phyloP scores from a whole-genome alignment of 1,284 basidiomycete species.

The Ceratobasidium sp. region DNA sequence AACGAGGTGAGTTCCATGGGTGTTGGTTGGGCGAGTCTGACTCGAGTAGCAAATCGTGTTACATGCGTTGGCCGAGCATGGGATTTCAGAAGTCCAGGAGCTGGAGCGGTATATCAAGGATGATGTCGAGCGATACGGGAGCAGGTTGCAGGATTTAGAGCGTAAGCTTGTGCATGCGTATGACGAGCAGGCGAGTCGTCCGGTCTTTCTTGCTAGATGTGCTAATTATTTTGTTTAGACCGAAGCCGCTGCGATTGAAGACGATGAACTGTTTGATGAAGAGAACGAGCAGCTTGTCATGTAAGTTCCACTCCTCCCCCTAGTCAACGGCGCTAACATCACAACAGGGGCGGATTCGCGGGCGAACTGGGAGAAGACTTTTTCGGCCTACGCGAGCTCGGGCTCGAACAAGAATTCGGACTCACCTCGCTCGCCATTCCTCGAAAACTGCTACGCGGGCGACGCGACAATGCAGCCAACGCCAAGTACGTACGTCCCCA shows the following conservation, averaged over 20 bases:
- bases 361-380: slow-evolving; percentile 92
- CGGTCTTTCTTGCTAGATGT: not conserved
- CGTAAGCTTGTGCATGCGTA: slow-evolving; percentile 85
- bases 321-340: slow-evolving; percentile 12
- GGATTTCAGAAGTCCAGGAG: slow-evolving; percentile 73
- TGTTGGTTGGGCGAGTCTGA: slow-evolving; percentile 1
- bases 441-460: slow-evolving; percentile 45
- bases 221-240: slow-evolving; percentile 51
- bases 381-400: slow-evolving; percentile 85
- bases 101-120: slow-evolving; percentile 89
- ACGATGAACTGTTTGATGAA: slow-evolving; percentile 83
- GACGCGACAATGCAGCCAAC: slow-evolving; percentile 39
- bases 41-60: slow-evolving; percentile 81
- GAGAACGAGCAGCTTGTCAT: slow-evolving; percentile 78
- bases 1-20: slow-evolving; percentile 66
- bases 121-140: slow-evolving; percentile 84
- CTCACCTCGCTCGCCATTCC: slow-evolving; percentile 80
- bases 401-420: slow-evolving; percentile 89
- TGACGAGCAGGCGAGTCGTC: slow-evolving; percentile 69
- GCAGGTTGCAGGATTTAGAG: slow-evolving; percentile 77
- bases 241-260: slow-evolving; percentile 51
- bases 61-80: slow-evolving; percentile 88
- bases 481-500: not conserved
- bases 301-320: slow-evolving; percentile 50
- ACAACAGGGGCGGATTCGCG: slow-evolving; percentile 78